phyloP scores from a whole-genome alignment of 2,329 filamentous ascomycete species.

The Alternaria tenuissima region DNA sequence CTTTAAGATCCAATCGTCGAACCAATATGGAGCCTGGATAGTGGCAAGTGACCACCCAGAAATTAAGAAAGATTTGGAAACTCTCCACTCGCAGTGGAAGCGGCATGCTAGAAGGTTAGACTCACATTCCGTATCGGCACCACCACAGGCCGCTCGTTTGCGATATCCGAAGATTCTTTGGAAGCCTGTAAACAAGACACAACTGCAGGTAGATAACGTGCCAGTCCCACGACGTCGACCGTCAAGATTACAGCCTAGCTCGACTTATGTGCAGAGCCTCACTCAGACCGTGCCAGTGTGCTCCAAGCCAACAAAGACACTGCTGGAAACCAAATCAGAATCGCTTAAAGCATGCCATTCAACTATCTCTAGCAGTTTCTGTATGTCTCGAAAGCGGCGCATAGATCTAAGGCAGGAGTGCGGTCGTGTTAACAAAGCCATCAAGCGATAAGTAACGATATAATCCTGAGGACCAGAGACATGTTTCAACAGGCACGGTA shows the following conservation, averaged over 20 bases:
- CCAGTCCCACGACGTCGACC: slow-evolving; percentile 19
- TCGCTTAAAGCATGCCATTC: neutral
- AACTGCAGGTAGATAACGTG: slow-evolving; percentile 30
- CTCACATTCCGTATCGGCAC: neutral
- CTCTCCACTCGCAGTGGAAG: slow-evolving; percentile 19
- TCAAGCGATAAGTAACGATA: neutral
- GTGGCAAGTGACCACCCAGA: slow-evolving; percentile 25
- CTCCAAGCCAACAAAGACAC: neutral
- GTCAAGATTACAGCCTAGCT: neutral
- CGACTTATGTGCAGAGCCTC: neutral
- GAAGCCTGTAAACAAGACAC: slow-evolving; percentile 10
- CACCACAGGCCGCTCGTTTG: neutral
- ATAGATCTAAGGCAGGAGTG: neutral
- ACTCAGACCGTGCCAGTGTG: neutral
- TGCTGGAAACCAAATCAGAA: neutral
- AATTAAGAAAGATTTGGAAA: slow-evolving; percentile 23
- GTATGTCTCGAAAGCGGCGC: slow-evolving; percentile 3
- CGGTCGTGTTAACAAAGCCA: neutral
- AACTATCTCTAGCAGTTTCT: neutral
- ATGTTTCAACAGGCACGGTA: neutral
- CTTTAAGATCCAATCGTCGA: slow-evolving; percentile 35
- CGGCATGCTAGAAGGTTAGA: neutral
- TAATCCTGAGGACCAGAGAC: neutral
- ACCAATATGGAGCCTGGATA: slow-evolving; percentile 24
- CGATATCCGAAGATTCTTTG: slow-evolving; percentile 16